phyloP scores from a whole-genome alignment of 306 rosid species.

The Vigna angularis region DNA sequence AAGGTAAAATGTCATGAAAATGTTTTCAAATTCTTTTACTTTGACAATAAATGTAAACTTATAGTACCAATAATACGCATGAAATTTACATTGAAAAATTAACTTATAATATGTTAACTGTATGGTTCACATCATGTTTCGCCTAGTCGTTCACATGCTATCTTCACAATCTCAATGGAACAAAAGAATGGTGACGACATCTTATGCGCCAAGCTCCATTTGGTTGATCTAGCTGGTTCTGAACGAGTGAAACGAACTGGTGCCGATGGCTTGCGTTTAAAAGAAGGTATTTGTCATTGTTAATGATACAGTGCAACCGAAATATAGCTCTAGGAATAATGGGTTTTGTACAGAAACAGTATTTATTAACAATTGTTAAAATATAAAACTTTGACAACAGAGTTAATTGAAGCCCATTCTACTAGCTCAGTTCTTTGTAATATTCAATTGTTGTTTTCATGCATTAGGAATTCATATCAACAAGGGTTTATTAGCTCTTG shows the following conservation, averaged over 20 bases:
- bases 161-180: conserved; percentile 91
- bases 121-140: conserved; percentile 27
- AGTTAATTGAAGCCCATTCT: conserved; percentile 19
- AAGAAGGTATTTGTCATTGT: conserved; percentile 74
- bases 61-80: not conserved
- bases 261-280: conserved; percentile 93
- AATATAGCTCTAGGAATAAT: not conserved
- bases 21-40: not conserved
- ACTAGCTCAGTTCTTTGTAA: conserved; percentile 25
- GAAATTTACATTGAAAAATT: conserved; percentile 24
- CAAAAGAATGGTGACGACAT: conserved; percentile 94
- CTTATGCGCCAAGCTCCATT: conserved; percentile 85
- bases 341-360: not conserved
- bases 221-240: conserved; percentile 97
- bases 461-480: conserved; percentile 91
- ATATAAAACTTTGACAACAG: not conserved
- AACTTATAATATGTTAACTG: conserved; percentile 23
- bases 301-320: not conserved
- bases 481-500: conserved; percentile 92
- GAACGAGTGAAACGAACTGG: conserved; percentile 97
- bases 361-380: conserved; percentile 12
- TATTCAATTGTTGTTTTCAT: conserved; percentile 26
- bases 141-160: conserved; percentile 95
- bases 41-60: not conserved
- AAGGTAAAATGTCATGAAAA: conserved; percentile 59